These are phyloP conservation scores for Aspergillus piperis DNA, from an alignment of 2,329 filamentous ascomycete species.

Conservation along the genomic window DNA sequence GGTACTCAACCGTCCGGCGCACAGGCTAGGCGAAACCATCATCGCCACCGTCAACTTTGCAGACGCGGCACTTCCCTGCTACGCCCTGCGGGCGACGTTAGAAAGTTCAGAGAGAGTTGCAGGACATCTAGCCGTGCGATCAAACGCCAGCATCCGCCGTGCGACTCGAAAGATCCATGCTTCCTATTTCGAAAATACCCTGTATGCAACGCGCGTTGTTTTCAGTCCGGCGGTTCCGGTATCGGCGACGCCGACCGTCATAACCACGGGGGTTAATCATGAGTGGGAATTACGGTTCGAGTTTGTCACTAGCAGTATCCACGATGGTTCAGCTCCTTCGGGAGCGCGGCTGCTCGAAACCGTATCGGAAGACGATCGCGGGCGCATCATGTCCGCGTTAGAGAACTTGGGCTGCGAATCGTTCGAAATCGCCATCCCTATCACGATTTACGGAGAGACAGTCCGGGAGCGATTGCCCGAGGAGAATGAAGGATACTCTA, in stretches of 20 bases:
- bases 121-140: conserved; percentile 76
- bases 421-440: conserved; percentile 83
- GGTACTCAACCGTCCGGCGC: conserved; percentile 83
- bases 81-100: conserved; percentile 78
- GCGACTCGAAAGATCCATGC: conserved; percentile 82
- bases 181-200: conserved; percentile 74
- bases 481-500: conserved; percentile 44
- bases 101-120: conserved; percentile 87
- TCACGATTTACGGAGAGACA: conserved; percentile 71
- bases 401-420: conserved; percentile 82
- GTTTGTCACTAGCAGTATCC: conserved; percentile 75
- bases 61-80: conserved; percentile 75
- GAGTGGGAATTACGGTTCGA: conserved; percentile 90
- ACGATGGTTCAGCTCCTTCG: conserved; percentile 39
- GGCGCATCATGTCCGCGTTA: conserved; percentile 72
- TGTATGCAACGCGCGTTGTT: conserved; percentile 76
- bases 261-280: conserved; percentile 82
- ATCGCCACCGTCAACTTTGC: conserved; percentile 83
- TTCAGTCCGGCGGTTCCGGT: conserved; percentile 84
- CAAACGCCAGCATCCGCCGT: conserved; percentile 79
- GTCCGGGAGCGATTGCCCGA: conserved; percentile 46
- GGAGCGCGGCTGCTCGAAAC: conserved; percentile 69
- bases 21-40: conserved; percentile 84
- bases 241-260: conserved; percentile 82
- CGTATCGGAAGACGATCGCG: conserved; percentile 75